These are phyloP conservation scores for Xylaria sp. DNA, from an alignment of 2,329 filamentous ascomycete genomes.

Conservation along the genomic window DNA sequence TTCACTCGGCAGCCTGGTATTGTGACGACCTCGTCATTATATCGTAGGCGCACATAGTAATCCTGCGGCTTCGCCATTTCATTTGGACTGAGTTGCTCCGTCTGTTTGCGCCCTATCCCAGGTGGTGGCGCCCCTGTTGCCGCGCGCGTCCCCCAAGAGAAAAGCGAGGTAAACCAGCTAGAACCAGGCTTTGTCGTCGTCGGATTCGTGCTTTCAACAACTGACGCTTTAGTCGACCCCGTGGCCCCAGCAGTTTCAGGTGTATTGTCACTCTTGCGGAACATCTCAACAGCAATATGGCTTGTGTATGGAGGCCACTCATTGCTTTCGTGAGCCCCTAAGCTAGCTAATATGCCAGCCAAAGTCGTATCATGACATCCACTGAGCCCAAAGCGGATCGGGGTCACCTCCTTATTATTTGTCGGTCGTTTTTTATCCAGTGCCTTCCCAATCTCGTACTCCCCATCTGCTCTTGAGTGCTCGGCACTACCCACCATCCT, in stretches of 20 bases:
- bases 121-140: slow-evolving; percentile 51
- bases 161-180: slow-evolving; percentile 52
- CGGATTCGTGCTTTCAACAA: slow-evolving; percentile 25
- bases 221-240: slow-evolving; percentile 24
- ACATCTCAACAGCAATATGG: slow-evolving; percentile 91
- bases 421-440: slow-evolving; percentile 47
- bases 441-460: slow-evolving; percentile 58
- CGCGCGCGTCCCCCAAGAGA: slow-evolving; percentile 43
- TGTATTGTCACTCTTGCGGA: slow-evolving; percentile 64
- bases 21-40: slow-evolving; percentile 85
- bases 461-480: slow-evolving; percentile 63
- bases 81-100: slow-evolving; percentile 63
- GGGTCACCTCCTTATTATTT: slow-evolving; percentile 53
- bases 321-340: slow-evolving; percentile 79
- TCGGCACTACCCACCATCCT: slow-evolving; percentile 78
- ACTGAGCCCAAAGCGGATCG: slow-evolving; percentile 79
- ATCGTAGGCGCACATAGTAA: slow-evolving; percentile 90
- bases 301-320: slow-evolving; percentile 95
- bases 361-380: slow-evolving; percentile 96
- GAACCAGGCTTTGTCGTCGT: slow-evolving; percentile 29
- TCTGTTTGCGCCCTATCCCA: slow-evolving; percentile 70
- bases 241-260: slow-evolving; percentile 15
- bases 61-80: slow-evolving; percentile 73
- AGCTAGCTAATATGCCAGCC: slow-evolving; percentile 77
- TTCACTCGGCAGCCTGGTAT: slow-evolving; percentile 81